These are phyloP conservation scores for Fusarium coffeatum DNA, from an alignment of 2,329 filamentous ascomycete genomes.

Conservation along the genomic window DNA sequence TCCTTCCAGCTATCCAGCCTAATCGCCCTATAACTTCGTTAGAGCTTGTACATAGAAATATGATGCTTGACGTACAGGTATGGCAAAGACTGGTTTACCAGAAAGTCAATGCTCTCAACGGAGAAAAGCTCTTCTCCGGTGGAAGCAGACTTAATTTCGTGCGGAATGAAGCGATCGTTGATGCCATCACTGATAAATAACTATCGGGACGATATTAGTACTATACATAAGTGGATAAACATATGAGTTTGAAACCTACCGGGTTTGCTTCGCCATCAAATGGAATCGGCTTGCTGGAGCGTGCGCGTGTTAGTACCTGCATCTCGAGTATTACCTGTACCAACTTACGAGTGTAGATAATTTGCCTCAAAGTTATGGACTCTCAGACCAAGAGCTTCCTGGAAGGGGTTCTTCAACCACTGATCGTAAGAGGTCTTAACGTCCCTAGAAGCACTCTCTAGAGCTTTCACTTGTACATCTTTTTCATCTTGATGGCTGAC, in stretches of 20 bases:
- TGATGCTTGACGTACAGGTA: neutral
- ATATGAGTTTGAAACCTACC: neutral
- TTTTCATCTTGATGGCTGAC: neutral
- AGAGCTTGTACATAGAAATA: accelerated
- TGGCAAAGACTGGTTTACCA: neutral
- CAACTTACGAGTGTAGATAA: neutral
- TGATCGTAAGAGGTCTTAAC: neutral
- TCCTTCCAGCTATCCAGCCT: neutral
- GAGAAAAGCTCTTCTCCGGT: neutral
- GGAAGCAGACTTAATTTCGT: neutral
- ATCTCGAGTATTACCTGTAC: neutral
- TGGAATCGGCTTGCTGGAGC: neutral
- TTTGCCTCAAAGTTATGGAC: neutral
- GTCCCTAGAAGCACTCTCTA: neutral
- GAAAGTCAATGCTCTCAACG: neutral
- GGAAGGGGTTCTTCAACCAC: neutral
- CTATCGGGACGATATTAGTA: neutral
- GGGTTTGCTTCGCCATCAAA: neutral
- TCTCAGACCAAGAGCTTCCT: neutral
- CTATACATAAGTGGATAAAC: neutral
- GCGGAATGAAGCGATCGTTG: neutral
- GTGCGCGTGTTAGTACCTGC: neutral
- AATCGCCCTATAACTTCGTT: neutral
- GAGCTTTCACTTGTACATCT: neutral
- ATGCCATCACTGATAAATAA: neutral